Evolutionary conservation across 345 rosid species (phyloP).

Genomic region (Angophora floribunda): DNA sequence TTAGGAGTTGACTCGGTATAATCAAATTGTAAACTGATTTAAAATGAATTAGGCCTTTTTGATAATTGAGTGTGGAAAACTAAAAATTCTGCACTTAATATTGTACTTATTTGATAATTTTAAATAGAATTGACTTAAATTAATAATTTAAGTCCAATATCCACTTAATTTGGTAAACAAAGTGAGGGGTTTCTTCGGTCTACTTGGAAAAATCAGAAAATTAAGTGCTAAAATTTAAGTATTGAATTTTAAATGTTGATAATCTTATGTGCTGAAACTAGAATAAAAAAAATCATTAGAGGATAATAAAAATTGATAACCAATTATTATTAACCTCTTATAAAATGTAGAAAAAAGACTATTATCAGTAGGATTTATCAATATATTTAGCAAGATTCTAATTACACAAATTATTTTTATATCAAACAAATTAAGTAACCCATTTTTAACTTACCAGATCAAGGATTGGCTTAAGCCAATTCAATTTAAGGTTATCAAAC

Average conservation of each 20-base stretch:
- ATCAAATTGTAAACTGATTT: neutral
- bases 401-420: neutral
- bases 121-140: neutral
- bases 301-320: neutral
- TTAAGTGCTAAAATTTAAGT: neutral
- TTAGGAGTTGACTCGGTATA: neutral
- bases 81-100: neutral
- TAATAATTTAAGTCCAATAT: neutral
- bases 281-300: neutral
- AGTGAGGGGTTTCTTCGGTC: neutral
- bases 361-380: neutral
- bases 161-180: neutral
- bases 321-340: neutral
- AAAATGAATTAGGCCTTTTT: neutral
- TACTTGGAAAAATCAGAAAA: neutral
- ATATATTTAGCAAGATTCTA: neutral
- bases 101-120: neutral
- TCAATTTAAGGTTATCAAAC: neutral
- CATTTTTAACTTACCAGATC: neutral
- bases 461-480: neutral
- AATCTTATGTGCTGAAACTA: neutral
- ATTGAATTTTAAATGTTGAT: neutral
- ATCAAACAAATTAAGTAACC: neutral
- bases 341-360: accelerated
- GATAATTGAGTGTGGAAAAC: neutral